These are phyloP conservation scores for Paspalum notatum DNA, from an alignment of 176 grass and related monocot species.

Conservation along the genomic window DNA sequence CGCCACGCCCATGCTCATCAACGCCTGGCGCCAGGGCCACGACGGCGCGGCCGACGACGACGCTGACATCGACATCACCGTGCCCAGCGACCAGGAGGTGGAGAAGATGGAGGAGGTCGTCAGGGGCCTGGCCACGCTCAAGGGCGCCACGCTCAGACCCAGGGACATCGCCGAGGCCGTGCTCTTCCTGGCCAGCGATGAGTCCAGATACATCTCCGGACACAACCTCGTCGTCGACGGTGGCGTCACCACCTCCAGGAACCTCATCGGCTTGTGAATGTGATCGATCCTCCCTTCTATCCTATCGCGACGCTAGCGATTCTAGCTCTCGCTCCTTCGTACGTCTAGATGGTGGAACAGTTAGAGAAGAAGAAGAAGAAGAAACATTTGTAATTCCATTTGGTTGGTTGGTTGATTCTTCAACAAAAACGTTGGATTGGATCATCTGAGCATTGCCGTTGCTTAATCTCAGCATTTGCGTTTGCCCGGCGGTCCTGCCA, in stretches of 20 bases:
- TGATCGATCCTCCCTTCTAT: not conserved
- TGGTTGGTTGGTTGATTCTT: conserved; percentile 46
- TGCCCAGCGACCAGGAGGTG: conserved; percentile 64
- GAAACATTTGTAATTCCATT: conserved; percentile 40
- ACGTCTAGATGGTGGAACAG: too few species aligned
- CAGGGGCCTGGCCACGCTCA: conserved; percentile 72
- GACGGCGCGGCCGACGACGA: conserved; percentile 36
- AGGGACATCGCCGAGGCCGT: conserved; percentile 91
- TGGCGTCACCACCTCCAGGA: conserved; percentile 86
- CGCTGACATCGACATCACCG: conserved; percentile 28
- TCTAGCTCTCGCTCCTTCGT: too few species aligned
- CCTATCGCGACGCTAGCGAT: too few species aligned
- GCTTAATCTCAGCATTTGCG: not conserved
- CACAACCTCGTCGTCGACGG: conserved; percentile 99
- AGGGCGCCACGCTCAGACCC: conserved; percentile 66
- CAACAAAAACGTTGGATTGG: not conserved
- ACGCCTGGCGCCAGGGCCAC: conserved; percentile 86
- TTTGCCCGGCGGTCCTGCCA: not conserved
- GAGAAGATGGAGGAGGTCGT: conserved; percentile 88
- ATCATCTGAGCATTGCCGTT: conserved; percentile 11
- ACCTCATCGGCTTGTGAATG: conserved; percentile 69
- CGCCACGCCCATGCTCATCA: conserved; percentile 92
- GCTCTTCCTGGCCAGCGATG: conserved; percentile 89
- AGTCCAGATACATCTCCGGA: conserved; percentile 86
- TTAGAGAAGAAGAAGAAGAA: not conserved